These are phyloP conservation scores for Eimeria falciformis DNA, from an alignment of 169 alveolate genomes.

Conservation along the genomic window DNA sequence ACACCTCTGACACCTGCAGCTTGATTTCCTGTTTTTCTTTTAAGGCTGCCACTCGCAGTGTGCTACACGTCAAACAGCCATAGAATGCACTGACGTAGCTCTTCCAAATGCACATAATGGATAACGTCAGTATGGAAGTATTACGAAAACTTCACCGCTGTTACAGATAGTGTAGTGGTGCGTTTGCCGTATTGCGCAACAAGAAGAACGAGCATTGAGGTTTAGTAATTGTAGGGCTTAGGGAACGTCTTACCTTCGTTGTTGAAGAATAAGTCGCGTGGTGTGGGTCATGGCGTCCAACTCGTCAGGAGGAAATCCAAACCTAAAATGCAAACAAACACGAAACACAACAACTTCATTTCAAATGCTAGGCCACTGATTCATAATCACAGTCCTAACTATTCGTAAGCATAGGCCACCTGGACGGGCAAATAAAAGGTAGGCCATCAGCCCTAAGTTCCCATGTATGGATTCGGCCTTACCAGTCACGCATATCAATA, in stretches of 20 bases:
- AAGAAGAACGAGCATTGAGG: too few relatives aligned
- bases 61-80: not conserved
- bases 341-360: not conserved
- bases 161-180: too few relatives aligned
- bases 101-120: not conserved
- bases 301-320: constrained; percentile 77
- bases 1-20: not conserved
- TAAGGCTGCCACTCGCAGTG: not conserved
- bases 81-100: not conserved
- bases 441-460: too few relatives aligned
- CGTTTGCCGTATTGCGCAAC: too few relatives aligned
- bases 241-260: constrained; percentile 27
- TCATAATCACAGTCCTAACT: too few relatives aligned
- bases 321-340: not conserved
- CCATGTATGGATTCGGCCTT: not conserved
- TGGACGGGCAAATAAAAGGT: too few relatives aligned
- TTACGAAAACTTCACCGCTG: too few relatives aligned
- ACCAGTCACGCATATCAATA: constrained; percentile 66
- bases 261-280: constrained; percentile 13
- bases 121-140: too few relatives aligned
- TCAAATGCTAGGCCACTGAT: too few relatives aligned
- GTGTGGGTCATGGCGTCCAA: constrained; percentile 59
- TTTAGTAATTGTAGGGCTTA: too few relatives aligned
- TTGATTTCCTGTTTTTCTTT: constrained; percentile 24
- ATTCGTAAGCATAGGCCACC: too few relatives aligned